Percentiles rank a stretch among this genome's conserved stretches.
phyloP scores from a whole-genome alignment of 78 protist species.

The Dictyostelium brefeldianum region DNA sequence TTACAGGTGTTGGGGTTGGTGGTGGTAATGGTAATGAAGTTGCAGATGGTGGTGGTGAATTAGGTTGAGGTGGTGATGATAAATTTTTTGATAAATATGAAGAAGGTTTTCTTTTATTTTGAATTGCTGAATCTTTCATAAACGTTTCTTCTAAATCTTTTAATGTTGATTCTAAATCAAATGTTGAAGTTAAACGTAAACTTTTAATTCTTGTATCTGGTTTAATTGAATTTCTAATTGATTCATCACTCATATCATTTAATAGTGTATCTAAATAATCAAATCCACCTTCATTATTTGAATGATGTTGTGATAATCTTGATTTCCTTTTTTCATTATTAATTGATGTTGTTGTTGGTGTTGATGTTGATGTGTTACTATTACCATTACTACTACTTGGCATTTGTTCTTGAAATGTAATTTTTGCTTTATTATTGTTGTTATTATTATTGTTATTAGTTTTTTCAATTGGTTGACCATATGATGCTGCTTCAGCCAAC shows the following conservation, averaged over 20 bases:
- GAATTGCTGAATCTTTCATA: conserved; percentile 13
- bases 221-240: conserved; percentile 21
- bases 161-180: conserved; percentile 67
- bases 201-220: conserved; percentile 62
- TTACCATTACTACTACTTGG: background rate
- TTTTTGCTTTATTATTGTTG: background rate
- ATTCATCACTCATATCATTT: conserved; percentile 57
- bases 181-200: conserved; percentile 47
- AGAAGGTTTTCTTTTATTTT: conserved; percentile 54
- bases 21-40: background rate
- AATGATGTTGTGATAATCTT: conserved; percentile 48
- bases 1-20: conserved; percentile 5
- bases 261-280: conserved; percentile 68
- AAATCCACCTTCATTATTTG: conserved; percentile 29
- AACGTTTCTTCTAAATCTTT: conserved; percentile 70
- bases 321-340: conserved; percentile 46
- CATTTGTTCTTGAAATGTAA: conserved; percentile 3
- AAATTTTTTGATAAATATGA: conserved; percentile 16
- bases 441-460: background rate
- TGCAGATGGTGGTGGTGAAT: background rate
- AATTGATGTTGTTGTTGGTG: background rate
- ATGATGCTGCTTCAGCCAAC: conserved; percentile 19
- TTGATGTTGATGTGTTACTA: background rate
- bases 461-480: background rate
- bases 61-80: conserved; percentile 7